Evolutionary conservation across 768 basidiomycete genomes (phyloP).

Genomic region (Pleurotus platypus): DNA sequence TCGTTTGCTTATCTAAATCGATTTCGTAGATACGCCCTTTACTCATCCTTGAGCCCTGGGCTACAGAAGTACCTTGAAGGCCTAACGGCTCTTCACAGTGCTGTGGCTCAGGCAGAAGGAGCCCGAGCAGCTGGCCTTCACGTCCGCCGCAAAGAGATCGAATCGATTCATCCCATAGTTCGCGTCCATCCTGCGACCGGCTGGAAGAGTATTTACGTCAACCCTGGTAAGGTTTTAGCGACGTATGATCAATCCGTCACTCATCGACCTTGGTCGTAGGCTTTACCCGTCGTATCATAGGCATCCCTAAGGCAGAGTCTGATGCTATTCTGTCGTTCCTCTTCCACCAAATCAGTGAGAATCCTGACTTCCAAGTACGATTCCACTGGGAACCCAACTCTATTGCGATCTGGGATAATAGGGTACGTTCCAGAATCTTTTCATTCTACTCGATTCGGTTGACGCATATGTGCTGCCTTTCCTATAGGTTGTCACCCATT

Average conservation of each 20-base stretch:
- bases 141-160: constrained; percentile 66
- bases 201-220: constrained; percentile 82
- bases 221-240: constrained; percentile 47
- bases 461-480: not conserved
- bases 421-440: constrained; percentile 38
- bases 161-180: constrained; percentile 76
- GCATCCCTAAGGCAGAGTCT: constrained; percentile 79
- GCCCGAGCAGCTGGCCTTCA: constrained; percentile 64
- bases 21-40: constrained; percentile 64
- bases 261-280: constrained; percentile 31
- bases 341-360: constrained; percentile 67
- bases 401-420: constrained; percentile 85
- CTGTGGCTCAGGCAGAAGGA: constrained; percentile 74
- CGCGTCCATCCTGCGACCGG: constrained; percentile 84
- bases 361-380: constrained; percentile 71
- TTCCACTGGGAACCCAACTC: constrained; percentile 77
- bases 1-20: not conserved
- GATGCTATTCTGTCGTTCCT: constrained; percentile 68
- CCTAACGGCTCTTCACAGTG: constrained; percentile 71
- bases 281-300: constrained; percentile 77
- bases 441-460: not conserved
- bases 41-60: constrained; percentile 73
- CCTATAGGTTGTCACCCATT: constrained; percentile 64
- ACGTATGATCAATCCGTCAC: not conserved
- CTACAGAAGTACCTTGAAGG: constrained; percentile 78